Evolutionary conservation across 352 stramenopile genomes (phyloP).

Genomic region (Phytophthora pinifolia): DNA sequence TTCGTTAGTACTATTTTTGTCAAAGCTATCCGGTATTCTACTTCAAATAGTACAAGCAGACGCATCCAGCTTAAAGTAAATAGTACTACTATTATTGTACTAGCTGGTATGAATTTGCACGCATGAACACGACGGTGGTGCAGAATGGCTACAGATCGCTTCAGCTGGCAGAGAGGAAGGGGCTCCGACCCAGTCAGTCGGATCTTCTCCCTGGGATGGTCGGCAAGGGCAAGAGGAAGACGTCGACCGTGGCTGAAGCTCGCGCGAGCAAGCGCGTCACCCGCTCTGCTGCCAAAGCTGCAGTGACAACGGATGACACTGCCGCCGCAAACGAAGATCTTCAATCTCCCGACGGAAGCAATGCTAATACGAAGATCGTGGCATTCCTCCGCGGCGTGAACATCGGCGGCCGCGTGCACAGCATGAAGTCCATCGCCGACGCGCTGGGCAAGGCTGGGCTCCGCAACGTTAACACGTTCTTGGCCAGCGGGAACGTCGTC

Average conservation of each 20-base stretch:
- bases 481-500: constrained; percentile 36
- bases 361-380: constrained; percentile 16
- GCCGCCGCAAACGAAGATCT: not conserved
- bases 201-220: constrained; percentile 6
- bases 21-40: too few species aligned
- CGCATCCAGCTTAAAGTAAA: too few species aligned
- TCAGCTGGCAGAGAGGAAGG: constrained; percentile 4
- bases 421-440: constrained; percentile 31
- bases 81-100: too few species aligned
- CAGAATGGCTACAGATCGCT: constrained; percentile 1
- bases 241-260: not conserved
- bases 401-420: constrained; percentile 30
- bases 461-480: constrained; percentile 28
- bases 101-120: too few species aligned
- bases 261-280: constrained; percentile 13
- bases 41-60: too few species aligned
- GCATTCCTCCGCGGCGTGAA: constrained; percentile 38
- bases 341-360: not conserved
- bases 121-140: too few species aligned
- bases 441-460: constrained; percentile 23
- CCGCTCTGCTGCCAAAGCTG: constrained; percentile 1
- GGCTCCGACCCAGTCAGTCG: constrained; percentile 1
- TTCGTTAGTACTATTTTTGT: too few species aligned
- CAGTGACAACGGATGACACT: not conserved
- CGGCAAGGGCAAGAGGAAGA: constrained; percentile 17